Evolutionary conservation across 1,139 yeast genomes (phyloP).

Genomic region (Geotrichum citri-aurantii): DNA sequence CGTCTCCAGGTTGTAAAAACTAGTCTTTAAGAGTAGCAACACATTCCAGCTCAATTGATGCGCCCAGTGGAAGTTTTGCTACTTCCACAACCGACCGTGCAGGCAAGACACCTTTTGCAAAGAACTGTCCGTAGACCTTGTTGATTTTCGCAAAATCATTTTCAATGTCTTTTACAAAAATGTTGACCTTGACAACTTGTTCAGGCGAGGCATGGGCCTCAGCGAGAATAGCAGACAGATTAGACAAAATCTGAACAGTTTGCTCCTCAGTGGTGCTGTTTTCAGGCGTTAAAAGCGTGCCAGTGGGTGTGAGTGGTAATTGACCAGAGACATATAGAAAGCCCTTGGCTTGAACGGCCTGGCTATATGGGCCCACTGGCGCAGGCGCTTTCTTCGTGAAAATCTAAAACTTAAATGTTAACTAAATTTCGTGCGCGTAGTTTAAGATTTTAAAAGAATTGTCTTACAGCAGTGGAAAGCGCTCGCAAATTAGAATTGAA

Average conservation of each 20-base stretch:
- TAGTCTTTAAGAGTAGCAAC: slow-evolving; percentile 44
- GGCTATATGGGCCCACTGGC: slow-evolving; percentile 93
- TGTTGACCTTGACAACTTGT: slow-evolving; percentile 77
- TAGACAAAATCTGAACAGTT: slow-evolving; percentile 72
- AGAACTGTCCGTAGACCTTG: slow-evolving; percentile 74
- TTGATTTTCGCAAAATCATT: slow-evolving; percentile 75
- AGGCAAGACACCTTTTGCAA: slow-evolving; percentile 72
- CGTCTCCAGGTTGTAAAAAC: not conserved
- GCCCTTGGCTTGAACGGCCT: slow-evolving; percentile 78
- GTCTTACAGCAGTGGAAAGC: not conserved
- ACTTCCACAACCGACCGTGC: slow-evolving; percentile 97
- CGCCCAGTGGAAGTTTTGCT: slow-evolving; percentile 76
- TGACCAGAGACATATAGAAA: slow-evolving; percentile 92
- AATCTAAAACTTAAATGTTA: slow-evolving; percentile 24
- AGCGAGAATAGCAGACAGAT: slow-evolving; percentile 66
- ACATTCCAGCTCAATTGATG: slow-evolving; percentile 63
- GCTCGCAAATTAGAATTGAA: not conserved
- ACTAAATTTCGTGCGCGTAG: not conserved
- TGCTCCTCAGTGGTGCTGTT: slow-evolving; percentile 52
- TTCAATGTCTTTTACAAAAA: slow-evolving; percentile 88
- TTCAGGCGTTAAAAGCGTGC: slow-evolving; percentile 57
- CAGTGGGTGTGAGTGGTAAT: slow-evolving; percentile 79
- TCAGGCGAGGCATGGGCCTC: slow-evolving; percentile 80
- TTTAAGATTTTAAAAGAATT: not conserved
- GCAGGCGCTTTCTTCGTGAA: slow-evolving; percentile 77